phyloP scores from a whole-genome alignment of 2,329 filamentous ascomycete genomes.

The Magnaporthales sp. region DNA sequence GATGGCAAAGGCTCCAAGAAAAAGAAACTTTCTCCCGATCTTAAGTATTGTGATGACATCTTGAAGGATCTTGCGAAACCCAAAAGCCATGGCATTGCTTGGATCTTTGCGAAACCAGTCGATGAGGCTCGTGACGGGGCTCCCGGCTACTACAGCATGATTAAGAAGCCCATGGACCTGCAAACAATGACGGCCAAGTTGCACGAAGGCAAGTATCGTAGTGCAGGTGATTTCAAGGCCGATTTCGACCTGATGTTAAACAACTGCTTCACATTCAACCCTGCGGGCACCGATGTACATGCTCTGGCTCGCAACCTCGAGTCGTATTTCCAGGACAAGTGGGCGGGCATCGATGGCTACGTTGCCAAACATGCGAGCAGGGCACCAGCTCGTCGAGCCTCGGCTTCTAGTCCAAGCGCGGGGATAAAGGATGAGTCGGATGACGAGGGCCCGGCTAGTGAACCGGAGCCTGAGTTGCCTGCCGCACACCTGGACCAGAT shows the following conservation, averaged over 20 bases:
- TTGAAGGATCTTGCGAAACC: slow-evolving; percentile 68
- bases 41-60: slow-evolving; percentile 82
- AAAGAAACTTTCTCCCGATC: slow-evolving; percentile 80
- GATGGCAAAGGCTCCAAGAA: slow-evolving; percentile 77
- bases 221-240: slow-evolving; percentile 74
- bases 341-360: slow-evolving; percentile 48
- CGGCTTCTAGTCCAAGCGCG: slow-evolving; percentile 53
- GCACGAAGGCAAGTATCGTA: slow-evolving; percentile 68
- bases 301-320: slow-evolving; percentile 62
- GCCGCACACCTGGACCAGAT: slow-evolving; percentile 24
- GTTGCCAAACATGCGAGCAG: slow-evolving; percentile 1
- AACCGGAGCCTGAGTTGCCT: slow-evolving; percentile 51
- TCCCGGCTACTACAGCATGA: slow-evolving; percentile 82
- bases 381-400: slow-evolving; percentile 24
- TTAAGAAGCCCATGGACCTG: slow-evolving; percentile 97
- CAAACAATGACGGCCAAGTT: slow-evolving; percentile 73
- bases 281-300: slow-evolving; percentile 11
- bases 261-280: slow-evolving; percentile 91
- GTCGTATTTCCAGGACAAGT: slow-evolving; percentile 64
- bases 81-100: slow-evolving; percentile 60
- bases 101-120: slow-evolving; percentile 74
- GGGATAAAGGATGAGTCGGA: slow-evolving; percentile 62
- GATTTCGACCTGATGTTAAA: slow-evolving; percentile 76
- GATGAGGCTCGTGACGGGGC: slow-evolving; percentile 93
- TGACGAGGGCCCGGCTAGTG: slow-evolving; percentile 62